A percentile compares a stretch with the other conserved stretches of the same genome.
Evolutionary conservation across 2,329 filamentous ascomycete species (phyloP).

Genomic region (Torrubiellomyces zombiae): DNA sequence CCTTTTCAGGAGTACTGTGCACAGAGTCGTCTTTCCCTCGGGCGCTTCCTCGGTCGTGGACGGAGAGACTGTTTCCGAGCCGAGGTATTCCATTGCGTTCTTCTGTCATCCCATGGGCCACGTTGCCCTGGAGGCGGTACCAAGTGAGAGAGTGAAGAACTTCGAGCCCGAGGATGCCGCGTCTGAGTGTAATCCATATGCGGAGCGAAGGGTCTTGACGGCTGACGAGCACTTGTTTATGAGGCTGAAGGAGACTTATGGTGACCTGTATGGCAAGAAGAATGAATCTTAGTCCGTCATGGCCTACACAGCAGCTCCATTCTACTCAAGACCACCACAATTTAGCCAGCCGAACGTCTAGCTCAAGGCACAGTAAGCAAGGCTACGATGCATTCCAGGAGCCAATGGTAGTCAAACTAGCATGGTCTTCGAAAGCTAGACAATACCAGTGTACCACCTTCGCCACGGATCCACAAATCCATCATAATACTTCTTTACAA

Average conservation of each 20-base stretch:
- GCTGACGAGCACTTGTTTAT: constrained; percentile 47
- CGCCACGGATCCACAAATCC: constrained; percentile 24
- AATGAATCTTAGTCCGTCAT: background rate
- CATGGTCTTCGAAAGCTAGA: constrained; percentile 13
- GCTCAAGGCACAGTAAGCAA: too few relatives aligned
- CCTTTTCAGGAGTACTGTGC: constrained; percentile 71
- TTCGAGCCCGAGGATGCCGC: constrained; percentile 17
- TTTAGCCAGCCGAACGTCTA: too few relatives aligned
- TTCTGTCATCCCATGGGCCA: constrained; percentile 48
- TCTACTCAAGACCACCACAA: too few relatives aligned
- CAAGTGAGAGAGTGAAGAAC: constrained; percentile 37
- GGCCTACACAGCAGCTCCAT: too few relatives aligned
- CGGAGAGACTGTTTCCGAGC: constrained; percentile 30
- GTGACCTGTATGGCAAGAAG: constrained; percentile 33
- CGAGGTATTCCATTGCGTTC: constrained; percentile 50
- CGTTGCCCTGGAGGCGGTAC: constrained; percentile 37
- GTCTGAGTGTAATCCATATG: constrained; percentile 26
- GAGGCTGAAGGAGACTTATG: constrained; percentile 42
- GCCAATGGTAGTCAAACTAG: too few relatives aligned
- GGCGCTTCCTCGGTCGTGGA: constrained; percentile 10
- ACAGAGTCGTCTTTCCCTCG: constrained; percentile 60
- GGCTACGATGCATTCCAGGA: too few relatives aligned
- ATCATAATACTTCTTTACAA: constrained; percentile 15
- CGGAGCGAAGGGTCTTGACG: constrained; percentile 39
- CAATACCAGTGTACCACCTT: constrained; percentile 25